A percentile compares a stretch with the other conserved stretches of the same genome.
phyloP scores from a whole-genome alignment of 805 yeast genomes.

The Candida pseudofarinosa region DNA sequence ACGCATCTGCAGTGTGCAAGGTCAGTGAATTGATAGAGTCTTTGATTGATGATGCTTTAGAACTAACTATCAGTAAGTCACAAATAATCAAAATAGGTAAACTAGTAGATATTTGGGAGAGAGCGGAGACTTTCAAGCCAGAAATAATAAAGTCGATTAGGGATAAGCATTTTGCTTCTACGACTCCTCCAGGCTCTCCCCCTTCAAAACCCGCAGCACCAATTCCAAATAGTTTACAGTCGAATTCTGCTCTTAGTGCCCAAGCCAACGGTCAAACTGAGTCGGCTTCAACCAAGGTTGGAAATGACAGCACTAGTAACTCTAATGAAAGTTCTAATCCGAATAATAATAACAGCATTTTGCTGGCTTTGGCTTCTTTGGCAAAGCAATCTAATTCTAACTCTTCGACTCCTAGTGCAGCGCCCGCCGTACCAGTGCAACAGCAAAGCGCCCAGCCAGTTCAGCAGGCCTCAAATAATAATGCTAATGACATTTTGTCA shows the following conservation, averaged over 20 bases:
- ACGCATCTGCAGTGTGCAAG: constrained; percentile 66
- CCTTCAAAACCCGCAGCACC: constrained; percentile 28
- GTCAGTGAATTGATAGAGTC: constrained; percentile 62
- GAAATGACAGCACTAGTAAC: not conserved
- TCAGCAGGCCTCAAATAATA: constrained; percentile 13
- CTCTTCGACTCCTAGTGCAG: constrained; percentile 25
- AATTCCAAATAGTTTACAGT: constrained; percentile 9
- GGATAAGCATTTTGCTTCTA: constrained; percentile 54
- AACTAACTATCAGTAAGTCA: constrained; percentile 50
- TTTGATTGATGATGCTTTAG: constrained; percentile 59
- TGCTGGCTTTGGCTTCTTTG: constrained; percentile 66
- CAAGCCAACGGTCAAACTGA: not conserved
- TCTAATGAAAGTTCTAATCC: constrained; percentile 14
- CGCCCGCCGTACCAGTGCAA: constrained; percentile 20
- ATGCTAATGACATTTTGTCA: constrained; percentile 39
- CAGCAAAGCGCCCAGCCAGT: constrained; percentile 1
- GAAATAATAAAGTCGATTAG: constrained; percentile 53
- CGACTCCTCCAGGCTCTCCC: constrained; percentile 67
- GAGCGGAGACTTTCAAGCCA: constrained; percentile 70
- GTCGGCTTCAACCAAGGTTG: not conserved
- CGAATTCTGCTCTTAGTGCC: not conserved
- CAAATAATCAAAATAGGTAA: constrained; percentile 70
- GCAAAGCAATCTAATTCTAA: constrained; percentile 41
- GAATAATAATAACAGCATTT: constrained; percentile 55
- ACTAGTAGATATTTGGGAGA: constrained; percentile 89